A percentile compares a stretch with the other conserved stretches of the same genome.
These are phyloP conservation scores for Lactarius sanguifluus DNA, from an alignment of 768 basidiomycete species.

Conservation along the genomic window DNA sequence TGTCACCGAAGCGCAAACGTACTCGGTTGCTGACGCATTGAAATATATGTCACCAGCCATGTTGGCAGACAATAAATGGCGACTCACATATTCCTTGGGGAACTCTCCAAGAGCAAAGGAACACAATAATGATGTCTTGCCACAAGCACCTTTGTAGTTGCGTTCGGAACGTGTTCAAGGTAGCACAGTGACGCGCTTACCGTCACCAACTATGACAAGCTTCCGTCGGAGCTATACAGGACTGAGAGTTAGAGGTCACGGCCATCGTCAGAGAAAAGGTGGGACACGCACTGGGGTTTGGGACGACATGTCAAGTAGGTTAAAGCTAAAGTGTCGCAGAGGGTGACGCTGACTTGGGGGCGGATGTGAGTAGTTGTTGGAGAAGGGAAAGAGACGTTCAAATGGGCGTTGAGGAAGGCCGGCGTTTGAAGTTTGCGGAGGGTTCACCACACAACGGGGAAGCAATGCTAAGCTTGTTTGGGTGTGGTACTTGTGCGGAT, in stretches of 20 bases:
- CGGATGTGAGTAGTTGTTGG: not conserved
- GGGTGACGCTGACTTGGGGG: conserved; percentile 5
- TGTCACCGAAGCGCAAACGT: conserved; percentile 27
- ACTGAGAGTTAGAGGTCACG: conserved; percentile 8
- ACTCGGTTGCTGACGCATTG: conserved; percentile 48
- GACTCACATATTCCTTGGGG: conserved; percentile 90
- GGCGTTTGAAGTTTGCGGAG: conserved; percentile 16
- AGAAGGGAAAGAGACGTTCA: conserved; percentile 5
- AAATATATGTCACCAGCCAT: not conserved
- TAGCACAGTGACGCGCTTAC: conserved; percentile 43
- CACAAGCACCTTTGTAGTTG: conserved; percentile 73
- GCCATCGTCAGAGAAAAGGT: conserved; percentile 13
- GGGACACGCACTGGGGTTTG: conserved; percentile 26
- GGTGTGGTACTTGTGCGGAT: conserved; percentile 15
- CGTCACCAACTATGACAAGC: conserved; percentile 96
- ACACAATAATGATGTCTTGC: conserved; percentile 89
- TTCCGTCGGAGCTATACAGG: conserved; percentile 79
- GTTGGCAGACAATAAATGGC: not conserved
- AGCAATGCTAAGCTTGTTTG: not conserved
- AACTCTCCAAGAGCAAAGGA: conserved; percentile 95
- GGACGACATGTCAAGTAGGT: conserved; percentile 25
- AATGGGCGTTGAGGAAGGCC: conserved; percentile 3
- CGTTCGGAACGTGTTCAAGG: conserved; percentile 13
- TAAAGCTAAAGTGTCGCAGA: not conserved
- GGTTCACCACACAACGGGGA: conserved; percentile 1